These are phyloP conservation scores for Umbellularia californica DNA, from an alignment of 164 flowering plant genomes.

Conservation along the genomic window DNA sequence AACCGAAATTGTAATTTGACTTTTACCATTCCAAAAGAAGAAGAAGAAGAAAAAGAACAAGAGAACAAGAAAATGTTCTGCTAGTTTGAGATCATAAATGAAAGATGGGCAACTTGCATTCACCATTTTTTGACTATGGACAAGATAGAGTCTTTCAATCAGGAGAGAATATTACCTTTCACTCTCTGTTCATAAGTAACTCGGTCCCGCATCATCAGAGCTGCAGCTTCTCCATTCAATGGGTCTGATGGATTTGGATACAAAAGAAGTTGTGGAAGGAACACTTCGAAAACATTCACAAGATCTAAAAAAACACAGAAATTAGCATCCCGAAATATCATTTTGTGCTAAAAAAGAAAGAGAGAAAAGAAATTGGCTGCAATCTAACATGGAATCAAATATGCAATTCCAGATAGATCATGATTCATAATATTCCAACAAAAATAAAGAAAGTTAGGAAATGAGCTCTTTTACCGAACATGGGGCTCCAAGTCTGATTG, in stretches of 20 bases:
- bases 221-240: constrained; percentile 95
- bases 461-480: constrained; percentile 63
- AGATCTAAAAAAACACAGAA: constrained; percentile 47
- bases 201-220: constrained; percentile 89
- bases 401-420: neutral
- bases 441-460: neutral
- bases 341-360: neutral
- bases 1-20: no score
- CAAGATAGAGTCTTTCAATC: no score
- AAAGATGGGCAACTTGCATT: no score
- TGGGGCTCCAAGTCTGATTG: constrained; percentile 98
- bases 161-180: constrained; percentile 47
- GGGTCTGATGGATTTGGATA: constrained; percentile 95
- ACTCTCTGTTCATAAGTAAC: constrained; percentile 71
- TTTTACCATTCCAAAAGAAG: no score
- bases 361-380: neutral
- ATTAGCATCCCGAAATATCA: constrained; percentile 11
- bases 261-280: constrained; percentile 95
- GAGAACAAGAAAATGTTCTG: no score
- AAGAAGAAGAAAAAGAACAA: no score
- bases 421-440: neutral
- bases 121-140: no score
- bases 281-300: constrained; percentile 89
- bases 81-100: no score
- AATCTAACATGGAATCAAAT: constrained; percentile 1